Conservation (phyloP, 371 early-diverging fungal genomes). For the Nematocida sp. region DNA sequence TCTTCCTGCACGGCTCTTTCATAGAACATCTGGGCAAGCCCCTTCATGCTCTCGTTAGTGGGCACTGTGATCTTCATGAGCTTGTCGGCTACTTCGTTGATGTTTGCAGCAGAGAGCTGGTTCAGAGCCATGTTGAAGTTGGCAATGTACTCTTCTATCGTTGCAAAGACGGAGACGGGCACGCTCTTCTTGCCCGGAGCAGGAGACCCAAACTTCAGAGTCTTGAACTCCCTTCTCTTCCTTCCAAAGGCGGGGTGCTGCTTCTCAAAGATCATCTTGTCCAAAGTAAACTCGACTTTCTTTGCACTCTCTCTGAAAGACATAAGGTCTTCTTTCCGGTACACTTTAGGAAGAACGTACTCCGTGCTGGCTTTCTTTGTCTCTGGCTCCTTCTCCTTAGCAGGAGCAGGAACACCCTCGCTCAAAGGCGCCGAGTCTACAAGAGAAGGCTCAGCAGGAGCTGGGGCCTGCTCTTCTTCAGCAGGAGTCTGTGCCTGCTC, state of each 20-base stretch:
- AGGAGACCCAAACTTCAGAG: neutral
- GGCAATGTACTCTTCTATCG: slow-evolving; percentile 23
- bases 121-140: slow-evolving; percentile 40
- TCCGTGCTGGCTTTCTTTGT: neutral
- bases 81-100: slow-evolving; percentile 19
- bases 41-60: slow-evolving; percentile 8
- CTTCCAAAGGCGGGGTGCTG: neutral
- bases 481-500: too few relatives aligned
- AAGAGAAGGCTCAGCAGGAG: neutral
- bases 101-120: slow-evolving; percentile 29
- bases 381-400: neutral
- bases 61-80: slow-evolving; percentile 31
- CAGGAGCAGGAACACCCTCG: neutral
- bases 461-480: too few relatives aligned
- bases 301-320: neutral
- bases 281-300: neutral
- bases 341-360: slow-evolving; percentile 7
- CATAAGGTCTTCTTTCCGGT: slow-evolving; percentile 7
- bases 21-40: slow-evolving; percentile 16
- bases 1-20: slow-evolving; percentile 36
- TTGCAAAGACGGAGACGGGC: slow-evolving; percentile 14
- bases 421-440: neutral
- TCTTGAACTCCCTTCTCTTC: slow-evolving; percentile 39
- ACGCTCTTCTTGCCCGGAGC: neutral
- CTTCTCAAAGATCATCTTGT: neutral